A percentile compares a stretch with the other conserved stretches of the same genome.
phyloP scores from a whole-genome alignment of 257 asterid genomes.

The Nicotiana tabacum region DNA sequence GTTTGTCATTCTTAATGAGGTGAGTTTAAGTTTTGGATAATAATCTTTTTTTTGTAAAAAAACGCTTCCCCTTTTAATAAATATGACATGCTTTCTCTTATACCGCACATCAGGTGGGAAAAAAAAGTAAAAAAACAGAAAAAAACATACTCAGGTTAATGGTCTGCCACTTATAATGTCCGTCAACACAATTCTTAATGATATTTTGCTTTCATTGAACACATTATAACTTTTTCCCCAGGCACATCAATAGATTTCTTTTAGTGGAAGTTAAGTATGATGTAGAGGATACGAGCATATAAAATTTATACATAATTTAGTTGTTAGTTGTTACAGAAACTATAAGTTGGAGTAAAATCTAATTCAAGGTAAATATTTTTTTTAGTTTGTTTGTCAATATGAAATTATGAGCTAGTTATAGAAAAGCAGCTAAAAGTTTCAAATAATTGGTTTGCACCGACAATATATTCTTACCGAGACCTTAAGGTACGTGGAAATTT shows the following conservation, averaged over 20 bases:
- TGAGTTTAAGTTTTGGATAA: no score
- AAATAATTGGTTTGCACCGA: conserved; percentile 1
- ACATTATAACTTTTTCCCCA: neutral
- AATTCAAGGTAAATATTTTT: neutral
- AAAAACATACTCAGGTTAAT: no score
- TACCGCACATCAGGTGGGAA: no score
- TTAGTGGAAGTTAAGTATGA: neutral
- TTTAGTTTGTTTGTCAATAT: neutral
- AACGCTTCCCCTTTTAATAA: no score
- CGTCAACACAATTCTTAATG: neutral
- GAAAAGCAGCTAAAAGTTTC: neutral
- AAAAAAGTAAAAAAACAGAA: no score
- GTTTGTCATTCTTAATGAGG: no score
- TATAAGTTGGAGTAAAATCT: neutral
- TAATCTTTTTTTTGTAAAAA: no score
- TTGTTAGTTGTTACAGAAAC: neutral
- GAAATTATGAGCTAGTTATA: neutral
- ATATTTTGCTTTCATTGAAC: neutral
- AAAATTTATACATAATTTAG: neutral
- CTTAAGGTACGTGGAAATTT: neutral
- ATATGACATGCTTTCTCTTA: no score
- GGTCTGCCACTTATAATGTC: no score
- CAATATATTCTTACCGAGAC: neutral
- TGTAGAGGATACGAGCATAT: neutral
- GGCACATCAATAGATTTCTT: neutral